Percentiles rank a stretch among this genome's conserved stretches.
phyloP scores from a whole-genome alignment of 768 basidiomycete genomes.

The Inosperma sp. region DNA sequence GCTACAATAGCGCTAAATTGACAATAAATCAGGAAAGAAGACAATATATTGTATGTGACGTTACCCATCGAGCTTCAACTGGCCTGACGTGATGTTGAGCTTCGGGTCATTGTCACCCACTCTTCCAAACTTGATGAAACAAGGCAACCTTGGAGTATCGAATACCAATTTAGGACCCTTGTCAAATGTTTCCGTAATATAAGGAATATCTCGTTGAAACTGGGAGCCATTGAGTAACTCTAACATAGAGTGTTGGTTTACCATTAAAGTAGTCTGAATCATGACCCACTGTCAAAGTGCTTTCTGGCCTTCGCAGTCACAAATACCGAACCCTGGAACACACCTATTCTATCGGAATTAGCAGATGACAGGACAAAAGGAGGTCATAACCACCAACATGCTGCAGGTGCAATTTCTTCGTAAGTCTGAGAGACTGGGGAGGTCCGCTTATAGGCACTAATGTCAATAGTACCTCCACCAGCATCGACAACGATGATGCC shows the following conservation, averaged over 20 bases:
- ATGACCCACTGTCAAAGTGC: constrained; percentile 32
- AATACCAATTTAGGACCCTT: constrained; percentile 45
- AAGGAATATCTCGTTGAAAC: constrained; percentile 37
- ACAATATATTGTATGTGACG: constrained; percentile 2
- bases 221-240: constrained; percentile 35
- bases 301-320: constrained; percentile 35
- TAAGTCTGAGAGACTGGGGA: constrained; percentile 23
- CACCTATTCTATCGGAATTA: constrained; percentile 26
- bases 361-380: neutral
- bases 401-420: constrained; percentile 44
- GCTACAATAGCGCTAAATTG: constrained; percentile 18
- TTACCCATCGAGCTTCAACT: constrained; percentile 40
- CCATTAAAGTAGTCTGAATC: neutral
- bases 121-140: constrained; percentile 39
- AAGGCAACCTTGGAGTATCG: constrained; percentile 34
- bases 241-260: neutral
- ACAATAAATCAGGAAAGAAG: neutral
- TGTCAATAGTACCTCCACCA: constrained; percentile 56
- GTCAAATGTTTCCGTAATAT: constrained; percentile 44
- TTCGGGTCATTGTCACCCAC: neutral
- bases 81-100: constrained; percentile 40
- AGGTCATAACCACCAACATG: constrained; percentile 35
- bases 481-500: constrained; percentile 53
- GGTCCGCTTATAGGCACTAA: constrained; percentile 43
- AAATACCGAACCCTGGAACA: constrained; percentile 41